Percentiles rank a stretch among this genome's conserved stretches.
Conservation (phyloP, 306 rosid species). For the Trifolium pratense region DNA sequence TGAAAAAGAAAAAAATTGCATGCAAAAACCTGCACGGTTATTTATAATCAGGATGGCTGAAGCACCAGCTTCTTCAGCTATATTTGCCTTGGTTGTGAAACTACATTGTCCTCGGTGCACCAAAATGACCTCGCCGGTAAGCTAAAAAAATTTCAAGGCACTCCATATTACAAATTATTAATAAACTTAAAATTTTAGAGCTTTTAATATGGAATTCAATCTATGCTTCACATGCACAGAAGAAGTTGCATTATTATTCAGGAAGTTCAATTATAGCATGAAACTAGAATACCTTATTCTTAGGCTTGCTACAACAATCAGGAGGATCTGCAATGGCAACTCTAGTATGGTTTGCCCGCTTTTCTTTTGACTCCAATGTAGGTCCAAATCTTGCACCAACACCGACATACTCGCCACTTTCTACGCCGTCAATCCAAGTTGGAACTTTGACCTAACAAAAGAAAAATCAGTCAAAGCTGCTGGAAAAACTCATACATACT, state of each 20-base stretch:
- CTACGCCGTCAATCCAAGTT: conserved; percentile 67
- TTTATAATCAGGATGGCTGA: conserved; percentile 92
- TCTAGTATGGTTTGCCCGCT: conserved; percentile 76
- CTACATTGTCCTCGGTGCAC: conserved; percentile 94
- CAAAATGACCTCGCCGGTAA: conserved; percentile 78
- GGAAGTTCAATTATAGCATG: conserved; percentile 27
- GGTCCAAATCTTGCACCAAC: conserved; percentile 96
- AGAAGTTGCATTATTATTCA: conserved; percentile 25
- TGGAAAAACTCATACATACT: neutral
- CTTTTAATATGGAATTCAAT: conserved; percentile 36
- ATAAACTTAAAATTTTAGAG: conserved; percentile 31
- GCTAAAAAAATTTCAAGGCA: conserved; percentile 70
- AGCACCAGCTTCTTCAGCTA: conserved; percentile 81
- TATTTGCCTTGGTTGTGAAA: conserved; percentile 91
- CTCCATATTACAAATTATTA: conserved; percentile 53
- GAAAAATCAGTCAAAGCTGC: conserved; percentile 21
- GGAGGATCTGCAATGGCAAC: conserved; percentile 95
- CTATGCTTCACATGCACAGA: conserved; percentile 30
- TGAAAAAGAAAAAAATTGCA: conserved; percentile 30
- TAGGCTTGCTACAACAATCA: conserved; percentile 73
- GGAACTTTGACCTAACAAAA: conserved; percentile 84
- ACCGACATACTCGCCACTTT: conserved; percentile 77
- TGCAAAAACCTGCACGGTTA: conserved; percentile 68
- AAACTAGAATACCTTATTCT: conserved; percentile 61
- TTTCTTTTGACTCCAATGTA: conserved; percentile 85